Evolutionary conservation across 345 rosid species (phyloP).

Genomic region (Bretschneidera sinensis): DNA sequence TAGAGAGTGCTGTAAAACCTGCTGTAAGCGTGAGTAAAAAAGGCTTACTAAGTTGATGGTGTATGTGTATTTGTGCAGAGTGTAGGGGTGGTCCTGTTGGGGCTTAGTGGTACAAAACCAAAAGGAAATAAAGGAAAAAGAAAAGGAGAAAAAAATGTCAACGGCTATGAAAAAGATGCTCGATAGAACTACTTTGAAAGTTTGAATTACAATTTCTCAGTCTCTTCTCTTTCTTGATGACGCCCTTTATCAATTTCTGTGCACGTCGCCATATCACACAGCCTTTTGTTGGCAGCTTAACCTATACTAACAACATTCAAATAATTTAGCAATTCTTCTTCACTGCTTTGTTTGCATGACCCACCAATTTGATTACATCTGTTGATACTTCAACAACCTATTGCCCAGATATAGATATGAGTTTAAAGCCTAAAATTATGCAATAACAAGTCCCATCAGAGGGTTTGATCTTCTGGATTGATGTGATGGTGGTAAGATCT

Average conservation of each 20-base stretch:
- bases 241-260: slow-evolving; percentile 46
- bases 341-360: slow-evolving; percentile 16
- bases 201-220: slow-evolving; percentile 16
- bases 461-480: too few species aligned
- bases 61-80: slow-evolving; percentile 42
- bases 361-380: slow-evolving; percentile 11
- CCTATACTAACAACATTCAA: slow-evolving; percentile 1
- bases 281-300: slow-evolving; percentile 17
- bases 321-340: neutral
- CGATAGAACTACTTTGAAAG: slow-evolving; percentile 16
- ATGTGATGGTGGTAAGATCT: too few species aligned
- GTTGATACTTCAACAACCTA: neutral
- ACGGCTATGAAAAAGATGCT: slow-evolving; percentile 41
- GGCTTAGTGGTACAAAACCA: slow-evolving; percentile 25
- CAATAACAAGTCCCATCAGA: too few species aligned
- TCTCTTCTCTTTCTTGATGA: slow-evolving; percentile 19
- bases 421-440: too few species aligned
- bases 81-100: slow-evolving; percentile 59
- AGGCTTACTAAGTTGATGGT: slow-evolving; percentile 33
- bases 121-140: slow-evolving; percentile 10
- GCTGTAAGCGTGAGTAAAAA: slow-evolving; percentile 40
- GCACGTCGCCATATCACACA: slow-evolving; percentile 24
- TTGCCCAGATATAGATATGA: neutral
- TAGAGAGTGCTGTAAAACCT: slow-evolving; percentile 18
- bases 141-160: slow-evolving; percentile 44